Conservation (phyloP, 169 alveolate genomes). For the Plasmodium sp. region DNA sequence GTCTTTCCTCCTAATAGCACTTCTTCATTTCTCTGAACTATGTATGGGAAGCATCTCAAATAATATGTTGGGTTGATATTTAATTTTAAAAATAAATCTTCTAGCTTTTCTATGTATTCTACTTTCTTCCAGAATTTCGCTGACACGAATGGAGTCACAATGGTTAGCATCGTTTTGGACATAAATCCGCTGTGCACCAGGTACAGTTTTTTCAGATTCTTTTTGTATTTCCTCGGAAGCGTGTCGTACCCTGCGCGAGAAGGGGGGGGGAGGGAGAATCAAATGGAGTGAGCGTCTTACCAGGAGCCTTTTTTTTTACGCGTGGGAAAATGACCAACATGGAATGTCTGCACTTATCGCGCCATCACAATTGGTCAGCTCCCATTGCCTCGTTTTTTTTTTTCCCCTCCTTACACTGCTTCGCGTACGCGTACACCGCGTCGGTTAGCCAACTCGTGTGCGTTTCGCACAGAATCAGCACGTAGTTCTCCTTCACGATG, state of each 20-base stretch:
- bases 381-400: not conserved
- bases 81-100: constrained; percentile 76
- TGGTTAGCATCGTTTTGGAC: constrained; percentile 78
- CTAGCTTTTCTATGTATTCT: constrained; percentile 80
- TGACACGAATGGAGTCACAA: constrained; percentile 78
- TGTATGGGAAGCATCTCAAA: constrained; percentile 79
- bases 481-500: constrained; percentile 53
- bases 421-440: constrained; percentile 60
- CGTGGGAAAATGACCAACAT: not conserved
- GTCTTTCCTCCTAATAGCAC: constrained; percentile 78
- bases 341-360: not conserved
- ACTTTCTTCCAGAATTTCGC: constrained; percentile 78
- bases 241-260: constrained; percentile 80
- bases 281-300: not conserved
- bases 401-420: constrained; percentile 47
- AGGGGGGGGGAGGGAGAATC: not conserved
- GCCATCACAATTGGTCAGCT: not conserved
- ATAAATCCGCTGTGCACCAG: constrained; percentile 80
- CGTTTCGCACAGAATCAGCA: constrained; percentile 46
- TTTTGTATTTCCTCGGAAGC: constrained; percentile 80
- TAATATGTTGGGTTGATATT: constrained; percentile 76
- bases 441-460: constrained; percentile 62
- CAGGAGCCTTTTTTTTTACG: not conserved
- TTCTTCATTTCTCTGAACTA: constrained; percentile 85
- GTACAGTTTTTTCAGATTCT: constrained; percentile 79